Conservation (phyloP, 495 filamentous ascomycete species). For the Achaetomiella virescens region DNA sequence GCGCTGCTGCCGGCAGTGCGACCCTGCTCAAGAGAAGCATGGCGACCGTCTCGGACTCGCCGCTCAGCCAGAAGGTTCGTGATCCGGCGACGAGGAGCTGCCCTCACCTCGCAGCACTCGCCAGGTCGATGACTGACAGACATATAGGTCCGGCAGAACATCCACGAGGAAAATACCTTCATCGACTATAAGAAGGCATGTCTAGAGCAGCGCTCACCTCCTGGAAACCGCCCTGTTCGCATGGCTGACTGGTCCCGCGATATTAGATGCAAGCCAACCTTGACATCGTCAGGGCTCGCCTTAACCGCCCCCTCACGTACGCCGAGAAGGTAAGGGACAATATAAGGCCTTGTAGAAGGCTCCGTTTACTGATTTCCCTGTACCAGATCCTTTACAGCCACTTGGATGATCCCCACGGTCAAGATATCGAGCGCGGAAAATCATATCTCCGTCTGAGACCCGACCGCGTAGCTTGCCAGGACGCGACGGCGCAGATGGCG, state of each 20-base stretch:
- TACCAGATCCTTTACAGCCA: constrained; percentile 90
- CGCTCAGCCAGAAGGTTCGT: too few species aligned
- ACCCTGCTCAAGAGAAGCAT: too few species aligned
- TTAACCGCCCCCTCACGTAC: constrained; percentile 89
- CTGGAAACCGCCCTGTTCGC: too few species aligned
- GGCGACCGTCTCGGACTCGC: too few species aligned
- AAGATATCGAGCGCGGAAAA: constrained; percentile 90
- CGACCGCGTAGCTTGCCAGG: constrained; percentile 98
- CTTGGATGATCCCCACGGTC: constrained; percentile 91
- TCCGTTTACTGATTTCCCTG: too few species aligned
- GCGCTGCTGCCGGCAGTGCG: too few species aligned
- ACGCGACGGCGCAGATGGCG: constrained; percentile 99
- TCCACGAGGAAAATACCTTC: constrained; percentile 51
- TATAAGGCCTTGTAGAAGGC: too few species aligned
- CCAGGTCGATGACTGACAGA: constrained; percentile 10
- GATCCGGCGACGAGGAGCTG: too few species aligned
- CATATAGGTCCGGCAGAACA: constrained; percentile 49
- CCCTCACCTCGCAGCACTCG: not conserved
- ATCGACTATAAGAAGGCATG: constrained; percentile 63
- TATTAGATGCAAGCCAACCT: constrained; percentile 87
- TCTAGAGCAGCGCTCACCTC: too few species aligned
- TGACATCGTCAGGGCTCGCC: constrained; percentile 72
- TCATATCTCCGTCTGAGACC: constrained; percentile 95
- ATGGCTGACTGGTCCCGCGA: too few species aligned
- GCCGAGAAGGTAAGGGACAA: constrained; percentile 69